These are phyloP conservation scores for Globisporangium iwayamae DNA, from an alignment of 352 stramenopile genomes.

Conservation along the genomic window DNA sequence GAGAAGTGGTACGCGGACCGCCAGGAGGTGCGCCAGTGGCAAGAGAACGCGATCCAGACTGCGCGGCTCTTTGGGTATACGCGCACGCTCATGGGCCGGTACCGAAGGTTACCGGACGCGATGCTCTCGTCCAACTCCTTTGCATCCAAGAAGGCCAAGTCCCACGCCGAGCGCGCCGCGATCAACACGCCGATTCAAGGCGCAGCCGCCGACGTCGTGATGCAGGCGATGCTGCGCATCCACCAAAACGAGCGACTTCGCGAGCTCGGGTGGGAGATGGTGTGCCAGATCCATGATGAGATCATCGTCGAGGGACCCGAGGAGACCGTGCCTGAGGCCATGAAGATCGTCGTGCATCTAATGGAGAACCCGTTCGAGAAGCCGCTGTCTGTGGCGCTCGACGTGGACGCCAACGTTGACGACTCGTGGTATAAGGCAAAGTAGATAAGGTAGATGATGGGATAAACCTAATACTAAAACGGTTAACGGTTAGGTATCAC, in stretches of 20 bases:
- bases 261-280: conserved; percentile 95
- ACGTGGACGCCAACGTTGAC: conserved; percentile 93
- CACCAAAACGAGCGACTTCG: conserved; percentile 91
- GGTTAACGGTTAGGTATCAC: too few species aligned
- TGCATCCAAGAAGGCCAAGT: conserved; percentile 62
- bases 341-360: conserved; percentile 82
- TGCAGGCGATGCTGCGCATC: conserved; percentile 99
- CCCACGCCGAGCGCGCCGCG: conserved; percentile 92
- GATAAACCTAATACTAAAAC: too few species aligned
- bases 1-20: conserved; percentile 97
- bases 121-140: conserved; percentile 64
- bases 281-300: conserved; percentile 99
- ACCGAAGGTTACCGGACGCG: conserved; percentile 94
- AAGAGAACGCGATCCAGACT: conserved; percentile 90
- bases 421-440: conserved; percentile 99
- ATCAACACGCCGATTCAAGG: conserved; percentile 99
- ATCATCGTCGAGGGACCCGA: conserved; percentile 99
- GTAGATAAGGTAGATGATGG: conserved; percentile 33
- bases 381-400: conserved; percentile 82
- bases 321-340: conserved; percentile 92
- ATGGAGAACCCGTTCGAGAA: conserved; percentile 98
- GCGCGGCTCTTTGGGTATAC: conserved; percentile 87
- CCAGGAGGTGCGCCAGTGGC: conserved; percentile 90
- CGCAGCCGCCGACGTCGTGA: conserved; percentile 97
- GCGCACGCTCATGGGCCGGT: conserved; percentile 96